Evolutionary conservation across 2,329 filamentous ascomycete species (phyloP), one percentile per base, ranked within the genome.

Genomic region (Colletotrichum ledebouriae): DNA sequence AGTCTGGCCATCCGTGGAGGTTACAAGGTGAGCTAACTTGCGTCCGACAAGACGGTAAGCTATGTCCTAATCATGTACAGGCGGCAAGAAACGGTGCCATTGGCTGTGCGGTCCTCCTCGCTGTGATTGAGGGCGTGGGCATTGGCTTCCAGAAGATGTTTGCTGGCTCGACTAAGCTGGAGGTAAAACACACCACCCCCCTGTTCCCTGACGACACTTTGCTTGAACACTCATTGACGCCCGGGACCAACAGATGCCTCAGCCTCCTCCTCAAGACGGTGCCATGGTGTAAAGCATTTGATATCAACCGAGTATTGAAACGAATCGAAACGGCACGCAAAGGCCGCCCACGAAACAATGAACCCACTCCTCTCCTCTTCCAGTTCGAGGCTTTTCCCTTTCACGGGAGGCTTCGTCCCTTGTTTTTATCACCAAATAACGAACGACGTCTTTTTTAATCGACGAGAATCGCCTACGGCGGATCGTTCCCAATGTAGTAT

Each of bases 61-160:
- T 11, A 22, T 22, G 5, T 25, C 25, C 42, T 57, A n/a, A 63
- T 33, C 4, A 13, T 11, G 1, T 13, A 10, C 1, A 64, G 53
- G 94, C 95, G 22, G 94, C 96, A 71, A 88, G 96, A 75, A 98
- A 98, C 82, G 94, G 94, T 69, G 96, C 96, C 71, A 98, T 99
- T 76, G 96, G 95, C 73, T 98, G 96, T 80, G 96, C 94, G 29
- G 92, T 97, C 72, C 87, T 99, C 76, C 86, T 99, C 52, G 96
- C 93, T 58, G 95, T 99, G 72, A 98, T 99, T 72, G 65, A 68
- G 37, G 65, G 96, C 75, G 96, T 98, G 63, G 95, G 95, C 75
- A 98, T 99, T 77, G 94, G 93, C 9, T 95, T 98, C 84, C 92
- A 94, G 80, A 91, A 94, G 80, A 94, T 97, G 91, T 92, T 97